Conservation (phyloP, 2,329 filamentous ascomycete species). For the Didymella lethalis region DNA sequence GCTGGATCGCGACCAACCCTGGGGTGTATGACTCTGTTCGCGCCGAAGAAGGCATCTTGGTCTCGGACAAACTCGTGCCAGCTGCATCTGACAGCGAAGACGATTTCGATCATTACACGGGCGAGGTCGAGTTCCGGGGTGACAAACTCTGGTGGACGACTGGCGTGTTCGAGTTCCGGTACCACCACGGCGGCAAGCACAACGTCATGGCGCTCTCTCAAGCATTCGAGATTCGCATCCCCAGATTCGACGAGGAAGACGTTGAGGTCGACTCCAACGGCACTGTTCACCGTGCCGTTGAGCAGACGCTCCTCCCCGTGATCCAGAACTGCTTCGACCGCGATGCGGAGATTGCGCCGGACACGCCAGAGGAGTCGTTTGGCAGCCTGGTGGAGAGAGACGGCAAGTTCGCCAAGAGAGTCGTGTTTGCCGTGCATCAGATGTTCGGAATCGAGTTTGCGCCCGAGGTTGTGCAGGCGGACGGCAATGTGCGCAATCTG, state of each 20-base stretch:
- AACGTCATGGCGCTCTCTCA: constrained; percentile 93
- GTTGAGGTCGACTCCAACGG: constrained; percentile 67
- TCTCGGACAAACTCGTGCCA: constrained; percentile 68
- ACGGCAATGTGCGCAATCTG: constrained; percentile 88
- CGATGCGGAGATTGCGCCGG: constrained; percentile 88
- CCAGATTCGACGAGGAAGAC: constrained; percentile 78
- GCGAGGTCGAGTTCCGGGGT: constrained; percentile 86
- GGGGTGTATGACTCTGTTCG: constrained; percentile 78
- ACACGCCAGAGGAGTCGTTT: constrained; percentile 79
- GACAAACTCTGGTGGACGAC: constrained; percentile 98
- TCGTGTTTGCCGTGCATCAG: constrained; percentile 92
- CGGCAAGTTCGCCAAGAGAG: constrained; percentile 84
- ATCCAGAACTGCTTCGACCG: constrained; percentile 92
- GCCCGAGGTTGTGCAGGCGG: constrained; percentile 87
- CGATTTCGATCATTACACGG: constrained; percentile 70
- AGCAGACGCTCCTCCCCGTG: constrained; percentile 79
- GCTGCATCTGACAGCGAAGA: constrained; percentile 55
- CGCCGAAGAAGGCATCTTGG: constrained; percentile 78
- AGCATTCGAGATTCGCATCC: constrained; percentile 89
- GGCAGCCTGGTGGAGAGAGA: constrained; percentile 85
- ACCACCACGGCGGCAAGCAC: constrained; percentile 92
- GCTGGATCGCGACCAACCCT: constrained; percentile 84
- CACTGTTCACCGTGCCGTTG: constrained; percentile 73
- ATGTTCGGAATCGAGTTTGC: constrained; percentile 98
- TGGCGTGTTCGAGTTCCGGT: constrained; percentile 95